phyloP scores from a whole-genome alignment of 2,329 filamentous ascomycete genomes.

The Sporothrix dimorphospora region DNA sequence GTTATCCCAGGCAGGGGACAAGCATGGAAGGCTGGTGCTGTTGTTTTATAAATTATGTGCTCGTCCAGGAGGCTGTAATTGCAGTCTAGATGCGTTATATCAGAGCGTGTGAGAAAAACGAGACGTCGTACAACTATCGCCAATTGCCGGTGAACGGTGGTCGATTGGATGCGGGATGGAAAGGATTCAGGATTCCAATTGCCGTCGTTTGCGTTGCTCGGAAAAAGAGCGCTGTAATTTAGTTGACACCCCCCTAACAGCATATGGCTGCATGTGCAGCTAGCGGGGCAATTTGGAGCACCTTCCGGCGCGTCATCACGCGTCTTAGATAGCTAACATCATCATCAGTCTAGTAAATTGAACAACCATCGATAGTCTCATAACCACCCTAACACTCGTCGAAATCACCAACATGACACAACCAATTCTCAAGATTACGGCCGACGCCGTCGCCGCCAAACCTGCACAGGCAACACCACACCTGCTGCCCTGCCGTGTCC shows the following conservation, averaged over 20 bases:
- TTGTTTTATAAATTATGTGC: not conserved
- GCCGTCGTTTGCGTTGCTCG: not conserved
- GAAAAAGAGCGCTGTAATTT: not conserved
- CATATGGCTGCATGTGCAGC: not conserved
- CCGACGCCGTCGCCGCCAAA: constrained; percentile 33
- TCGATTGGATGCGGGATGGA: not conserved
- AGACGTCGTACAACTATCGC: no score
- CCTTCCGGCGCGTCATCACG: constrained; percentile 17
- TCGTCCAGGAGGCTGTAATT: not conserved
- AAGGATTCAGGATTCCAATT: not conserved
- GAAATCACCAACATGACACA: constrained; percentile 43
- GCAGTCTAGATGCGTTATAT: not conserved
- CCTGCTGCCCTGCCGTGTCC: constrained; percentile 77
- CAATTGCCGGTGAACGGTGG: not conserved
- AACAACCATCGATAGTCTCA: not conserved
- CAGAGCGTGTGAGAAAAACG: not conserved
- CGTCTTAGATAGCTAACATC: not conserved
- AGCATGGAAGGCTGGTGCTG: not conserved
- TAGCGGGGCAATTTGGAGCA: constrained; percentile 16
- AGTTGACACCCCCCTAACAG: not conserved
- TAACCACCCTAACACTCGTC: not conserved
- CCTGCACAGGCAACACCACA: constrained; percentile 60
- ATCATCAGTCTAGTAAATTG: not conserved
- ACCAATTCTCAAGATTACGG: constrained; percentile 48
- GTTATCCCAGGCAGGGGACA: not conserved